Evolutionary conservation across 2,329 filamentous ascomycete species (phyloP).

Genomic region (Colletotrichum tamarilloi): DNA sequence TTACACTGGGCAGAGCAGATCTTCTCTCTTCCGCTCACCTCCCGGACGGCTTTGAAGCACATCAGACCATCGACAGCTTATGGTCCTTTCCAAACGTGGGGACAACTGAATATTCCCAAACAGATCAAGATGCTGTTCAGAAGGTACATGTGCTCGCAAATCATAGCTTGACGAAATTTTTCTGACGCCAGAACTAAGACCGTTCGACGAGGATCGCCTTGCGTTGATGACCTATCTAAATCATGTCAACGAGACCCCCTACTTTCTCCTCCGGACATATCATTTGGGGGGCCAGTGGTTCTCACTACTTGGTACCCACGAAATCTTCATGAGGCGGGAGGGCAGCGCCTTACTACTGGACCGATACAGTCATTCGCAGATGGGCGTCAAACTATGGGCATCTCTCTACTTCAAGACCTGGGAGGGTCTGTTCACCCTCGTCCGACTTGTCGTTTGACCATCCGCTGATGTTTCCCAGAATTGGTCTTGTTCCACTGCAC

Average conservation of each 20-base stretch:
- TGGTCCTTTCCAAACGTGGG: conserved; percentile 57
- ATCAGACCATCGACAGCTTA: conserved; percentile 52
- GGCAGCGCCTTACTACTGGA: conserved; percentile 61
- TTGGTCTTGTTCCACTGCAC: conserved; percentile 69
- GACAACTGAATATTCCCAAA: conserved; percentile 55
- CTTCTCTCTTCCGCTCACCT: conserved; percentile 65
- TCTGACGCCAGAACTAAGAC: conserved; percentile 10
- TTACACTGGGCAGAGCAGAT: conserved; percentile 72
- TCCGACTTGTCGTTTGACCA: conserved; percentile 5
- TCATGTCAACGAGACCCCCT: conserved; percentile 54
- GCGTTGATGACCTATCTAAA: conserved; percentile 65
- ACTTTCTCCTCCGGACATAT: conserved; percentile 58
- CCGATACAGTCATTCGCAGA: conserved; percentile 59
- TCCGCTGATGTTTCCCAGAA: conserved; percentile 52
- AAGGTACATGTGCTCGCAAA: conserved; percentile 51
- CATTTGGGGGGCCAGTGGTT: conserved; percentile 55
- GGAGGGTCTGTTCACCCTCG: conserved; percentile 60
- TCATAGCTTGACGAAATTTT: conserved; percentile 5
- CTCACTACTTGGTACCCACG: conserved; percentile 63
- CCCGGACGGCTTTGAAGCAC: conserved; percentile 60
- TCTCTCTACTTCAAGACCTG: conserved; percentile 67
- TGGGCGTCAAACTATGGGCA: conserved; percentile 63
- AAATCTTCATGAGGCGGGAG: conserved; percentile 63
- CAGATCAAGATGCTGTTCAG: conserved; percentile 65
- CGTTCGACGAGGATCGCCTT: conserved; percentile 57